Evolutionary conservation across 129 eudicot species (phyloP).

Genomic region (Solidago caesia): DNA sequence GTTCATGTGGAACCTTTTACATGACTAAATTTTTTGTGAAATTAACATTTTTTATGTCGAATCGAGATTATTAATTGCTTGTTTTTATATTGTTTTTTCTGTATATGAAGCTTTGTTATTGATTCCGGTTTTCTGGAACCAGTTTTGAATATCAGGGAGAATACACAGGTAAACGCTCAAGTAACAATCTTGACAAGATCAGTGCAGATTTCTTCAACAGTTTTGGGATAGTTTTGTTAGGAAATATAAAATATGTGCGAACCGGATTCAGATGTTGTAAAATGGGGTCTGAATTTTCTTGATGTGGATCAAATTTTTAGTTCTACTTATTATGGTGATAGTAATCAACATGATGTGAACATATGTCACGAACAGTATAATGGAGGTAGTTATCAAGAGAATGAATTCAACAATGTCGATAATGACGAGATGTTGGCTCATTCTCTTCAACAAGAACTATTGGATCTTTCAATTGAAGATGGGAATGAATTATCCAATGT

Average conservation of each 20-base stretch:
- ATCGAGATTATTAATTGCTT: neutral
- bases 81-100: neutral
- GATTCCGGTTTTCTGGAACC: neutral
- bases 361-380: slow-evolving; percentile 55
- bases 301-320: slow-evolving; percentile 63
- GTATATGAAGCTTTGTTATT: neutral
- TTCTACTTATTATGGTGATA: slow-evolving; percentile 61
- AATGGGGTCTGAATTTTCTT: slow-evolving; percentile 63
- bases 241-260: slow-evolving; percentile 42
- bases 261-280: slow-evolving; percentile 64
- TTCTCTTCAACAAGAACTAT: slow-evolving; percentile 77
- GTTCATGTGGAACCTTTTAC: neutral
- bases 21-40: neutral
- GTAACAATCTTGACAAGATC: neutral
- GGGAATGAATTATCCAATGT: slow-evolving; percentile 42
- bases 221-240: slow-evolving; percentile 17
- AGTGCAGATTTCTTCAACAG: neutral
- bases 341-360: slow-evolving; percentile 55
- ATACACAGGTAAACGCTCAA: slow-evolving; percentile 7
- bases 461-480: slow-evolving; percentile 57
- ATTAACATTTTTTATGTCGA: neutral
- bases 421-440: slow-evolving; percentile 65
- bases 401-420: slow-evolving; percentile 38
- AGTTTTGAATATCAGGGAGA: slow-evolving; percentile 28
- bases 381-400: slow-evolving; percentile 38